These are phyloP conservation scores for Ceratobasidium sp. DNA, from an alignment of 1,284 basidiomycete genomes.

Conservation along the genomic window DNA sequence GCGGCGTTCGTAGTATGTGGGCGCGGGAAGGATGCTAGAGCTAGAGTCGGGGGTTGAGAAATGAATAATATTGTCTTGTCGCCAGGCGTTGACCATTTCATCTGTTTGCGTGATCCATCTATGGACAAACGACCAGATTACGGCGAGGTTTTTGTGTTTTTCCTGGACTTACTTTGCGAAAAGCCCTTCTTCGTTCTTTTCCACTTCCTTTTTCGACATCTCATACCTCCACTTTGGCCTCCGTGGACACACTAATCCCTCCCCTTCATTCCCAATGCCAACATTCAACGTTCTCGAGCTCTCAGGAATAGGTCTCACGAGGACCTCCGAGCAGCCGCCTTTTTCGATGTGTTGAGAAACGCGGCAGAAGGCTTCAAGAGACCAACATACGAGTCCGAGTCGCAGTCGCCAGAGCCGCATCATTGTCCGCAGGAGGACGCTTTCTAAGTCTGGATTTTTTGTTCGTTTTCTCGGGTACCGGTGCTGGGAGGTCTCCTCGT, in stretches of 20 bases:
- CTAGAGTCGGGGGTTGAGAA: slow-evolving; percentile 3
- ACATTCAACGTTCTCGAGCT: slow-evolving; percentile 55
- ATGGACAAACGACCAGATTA: neutral
- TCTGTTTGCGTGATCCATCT: slow-evolving; percentile 68
- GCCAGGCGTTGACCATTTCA: slow-evolving; percentile 66
- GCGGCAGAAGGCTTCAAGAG: slow-evolving; percentile 69
- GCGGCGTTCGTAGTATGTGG: slow-evolving; percentile 82
- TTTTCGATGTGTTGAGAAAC: slow-evolving; percentile 72
- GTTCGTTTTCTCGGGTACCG: slow-evolving; percentile 53
- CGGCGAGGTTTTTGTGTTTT: neutral
- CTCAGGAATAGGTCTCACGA: slow-evolving; percentile 69
- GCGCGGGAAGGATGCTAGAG: slow-evolving; percentile 57
- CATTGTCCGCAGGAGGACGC: slow-evolving; percentile 30
- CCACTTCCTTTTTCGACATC: slow-evolving; percentile 87
- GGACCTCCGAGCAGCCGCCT: slow-evolving; percentile 65
- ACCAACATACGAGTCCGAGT: slow-evolving; percentile 59
- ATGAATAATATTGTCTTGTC: slow-evolving; percentile 52
- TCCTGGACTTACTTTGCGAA: slow-evolving; percentile 70
- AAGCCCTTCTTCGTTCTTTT: slow-evolving; percentile 81
- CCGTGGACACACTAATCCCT: slow-evolving; percentile 65
- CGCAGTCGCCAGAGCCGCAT: slow-evolving; percentile 26
- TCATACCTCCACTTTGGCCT: slow-evolving; percentile 86
- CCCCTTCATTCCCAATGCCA: slow-evolving; percentile 45
- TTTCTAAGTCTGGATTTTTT: slow-evolving; percentile 17
- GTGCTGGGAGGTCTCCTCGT: slow-evolving; percentile 71